Evolutionary conservation across 345 rosid genomes (phyloP).

Genomic region (Orychophragmus violaceus): DNA sequence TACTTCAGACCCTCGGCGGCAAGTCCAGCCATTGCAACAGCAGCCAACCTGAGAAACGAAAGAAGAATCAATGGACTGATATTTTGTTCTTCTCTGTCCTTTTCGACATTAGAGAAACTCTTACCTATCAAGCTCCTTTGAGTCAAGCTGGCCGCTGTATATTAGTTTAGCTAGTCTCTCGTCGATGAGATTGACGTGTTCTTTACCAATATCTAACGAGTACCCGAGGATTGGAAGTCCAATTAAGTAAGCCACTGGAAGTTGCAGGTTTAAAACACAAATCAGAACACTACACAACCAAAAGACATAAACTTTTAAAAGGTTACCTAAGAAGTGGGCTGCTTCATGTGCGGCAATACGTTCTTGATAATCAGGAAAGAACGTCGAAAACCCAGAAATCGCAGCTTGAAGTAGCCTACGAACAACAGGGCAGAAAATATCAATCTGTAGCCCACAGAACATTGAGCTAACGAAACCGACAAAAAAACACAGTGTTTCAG

Average conservation of each 20-base stretch:
- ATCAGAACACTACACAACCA: constrained; percentile 2
- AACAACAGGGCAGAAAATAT: background rate
- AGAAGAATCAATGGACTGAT: background rate
- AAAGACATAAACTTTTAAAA: background rate
- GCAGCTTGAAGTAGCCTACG: constrained; percentile 89
- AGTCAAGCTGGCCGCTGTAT: constrained; percentile 86
- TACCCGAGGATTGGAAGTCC: constrained; percentile 92
- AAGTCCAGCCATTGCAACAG: constrained; percentile 93
- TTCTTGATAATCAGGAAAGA: constrained; percentile 88
- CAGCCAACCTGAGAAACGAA: constrained; percentile 56
- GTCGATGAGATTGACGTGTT: constrained; percentile 84
- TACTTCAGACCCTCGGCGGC: constrained; percentile 88
- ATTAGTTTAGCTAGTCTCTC: constrained; percentile 70
- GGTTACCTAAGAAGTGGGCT: constrained; percentile 79
- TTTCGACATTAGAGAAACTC: background rate
- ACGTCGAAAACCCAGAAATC: constrained; percentile 60
- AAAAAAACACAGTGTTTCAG: background rate
- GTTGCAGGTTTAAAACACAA: background rate
- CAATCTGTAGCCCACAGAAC: constrained; percentile 1
- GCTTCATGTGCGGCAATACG: constrained; percentile 85
- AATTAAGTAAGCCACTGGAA: constrained; percentile 69
- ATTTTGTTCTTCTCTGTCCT: background rate
- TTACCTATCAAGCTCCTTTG: constrained; percentile 88
- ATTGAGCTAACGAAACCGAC: background rate
- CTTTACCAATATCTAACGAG: constrained; percentile 91